Evolutionary conservation across 768 basidiomycete species (phyloP).

Genomic region (Dioszegia crocea): DNA sequence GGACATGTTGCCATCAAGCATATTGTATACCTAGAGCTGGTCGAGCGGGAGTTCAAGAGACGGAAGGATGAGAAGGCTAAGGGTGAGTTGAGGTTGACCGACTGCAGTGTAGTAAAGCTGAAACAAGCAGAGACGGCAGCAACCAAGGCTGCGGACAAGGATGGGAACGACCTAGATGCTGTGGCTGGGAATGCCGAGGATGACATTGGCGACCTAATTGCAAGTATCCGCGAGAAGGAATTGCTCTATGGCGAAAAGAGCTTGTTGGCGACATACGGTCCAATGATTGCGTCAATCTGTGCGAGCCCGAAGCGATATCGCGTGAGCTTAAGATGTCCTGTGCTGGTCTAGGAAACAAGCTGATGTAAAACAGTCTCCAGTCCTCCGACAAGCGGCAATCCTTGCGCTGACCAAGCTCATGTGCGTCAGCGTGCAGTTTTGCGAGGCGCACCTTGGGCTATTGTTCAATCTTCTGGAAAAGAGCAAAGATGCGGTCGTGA

Average conservation of each 20-base stretch:
- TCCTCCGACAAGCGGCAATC: conserved; percentile 77
- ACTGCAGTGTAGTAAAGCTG: background rate
- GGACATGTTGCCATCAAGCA: conserved; percentile 98
- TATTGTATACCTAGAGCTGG: conserved; percentile 88
- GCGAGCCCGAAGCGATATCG: conserved; percentile 87
- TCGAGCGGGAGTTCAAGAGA: conserved; percentile 93
- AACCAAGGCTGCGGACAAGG: conserved; percentile 49
- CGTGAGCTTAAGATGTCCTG: conserved; percentile 53
- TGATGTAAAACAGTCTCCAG: conserved; percentile 64
- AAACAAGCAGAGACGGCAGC: conserved; percentile 57
- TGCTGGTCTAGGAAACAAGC: background rate
- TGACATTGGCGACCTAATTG: conserved; percentile 90
- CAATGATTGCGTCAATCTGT: conserved; percentile 83
- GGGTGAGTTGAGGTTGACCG: conserved; percentile 54
- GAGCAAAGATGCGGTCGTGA: conserved; percentile 79
- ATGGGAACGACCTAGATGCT: conserved; percentile 85
- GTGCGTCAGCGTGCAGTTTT: conserved; percentile 89
- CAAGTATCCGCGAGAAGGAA: conserved; percentile 76
- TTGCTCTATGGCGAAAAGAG: conserved; percentile 78
- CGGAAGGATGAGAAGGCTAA: conserved; percentile 84
- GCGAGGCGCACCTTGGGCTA: conserved; percentile 79
- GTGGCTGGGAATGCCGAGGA: conserved; percentile 97
- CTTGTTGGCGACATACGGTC: conserved; percentile 77
- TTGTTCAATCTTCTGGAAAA: conserved; percentile 93
- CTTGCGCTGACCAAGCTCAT: conserved; percentile 92